Evolutionary conservation across 805 yeast species (phyloP).

Genomic region (Yarrowia yakushimensis): DNA sequence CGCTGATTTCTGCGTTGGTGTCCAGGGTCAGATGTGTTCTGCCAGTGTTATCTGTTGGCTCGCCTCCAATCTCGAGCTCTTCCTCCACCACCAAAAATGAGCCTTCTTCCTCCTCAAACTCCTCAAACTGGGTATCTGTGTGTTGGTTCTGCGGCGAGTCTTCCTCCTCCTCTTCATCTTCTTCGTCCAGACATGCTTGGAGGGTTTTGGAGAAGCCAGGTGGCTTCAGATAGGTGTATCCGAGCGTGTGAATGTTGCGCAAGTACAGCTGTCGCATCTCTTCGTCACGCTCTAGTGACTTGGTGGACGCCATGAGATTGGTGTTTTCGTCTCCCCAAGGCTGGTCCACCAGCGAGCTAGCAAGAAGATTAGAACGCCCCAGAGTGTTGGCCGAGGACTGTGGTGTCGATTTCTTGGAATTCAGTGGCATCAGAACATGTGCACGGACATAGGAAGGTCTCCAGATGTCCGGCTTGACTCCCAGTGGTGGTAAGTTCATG

Average conservation of each 20-base stretch:
- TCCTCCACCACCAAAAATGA: conserved; percentile 29
- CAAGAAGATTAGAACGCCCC: background rate
- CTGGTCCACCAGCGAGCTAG: conserved; percentile 6
- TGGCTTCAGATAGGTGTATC: conserved; percentile 51
- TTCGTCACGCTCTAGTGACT: conserved; percentile 26
- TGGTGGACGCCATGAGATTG: conserved; percentile 8
- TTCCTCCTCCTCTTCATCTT: conserved; percentile 29
- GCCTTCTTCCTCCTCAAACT: conserved; percentile 23
- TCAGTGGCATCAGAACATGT: conserved; percentile 11
- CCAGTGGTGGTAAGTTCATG: conserved; percentile 14
- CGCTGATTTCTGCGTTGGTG: conserved; percentile 2
- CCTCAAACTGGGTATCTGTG: conserved; percentile 27
- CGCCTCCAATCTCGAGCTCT: conserved; percentile 29
- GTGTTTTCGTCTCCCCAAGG: conserved; percentile 20
- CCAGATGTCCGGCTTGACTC: conserved; percentile 13
- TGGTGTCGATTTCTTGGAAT: background rate
- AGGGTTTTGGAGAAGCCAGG: conserved; percentile 59
- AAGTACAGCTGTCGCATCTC: conserved; percentile 27
- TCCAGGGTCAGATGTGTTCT: conserved; percentile 5
- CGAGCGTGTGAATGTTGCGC: conserved; percentile 43
- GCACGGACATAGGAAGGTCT: conserved; percentile 5
- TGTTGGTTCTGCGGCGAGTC: conserved; percentile 17
- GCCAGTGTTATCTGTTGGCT: conserved; percentile 9
- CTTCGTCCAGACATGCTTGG: conserved; percentile 36
- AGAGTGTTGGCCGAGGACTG: background rate